Evolutionary conservation across 441 rosid genomes (phyloP), one percentile per base, ranked within the genome.

Genomic region (Pelargonium cotyledonis): DNA sequence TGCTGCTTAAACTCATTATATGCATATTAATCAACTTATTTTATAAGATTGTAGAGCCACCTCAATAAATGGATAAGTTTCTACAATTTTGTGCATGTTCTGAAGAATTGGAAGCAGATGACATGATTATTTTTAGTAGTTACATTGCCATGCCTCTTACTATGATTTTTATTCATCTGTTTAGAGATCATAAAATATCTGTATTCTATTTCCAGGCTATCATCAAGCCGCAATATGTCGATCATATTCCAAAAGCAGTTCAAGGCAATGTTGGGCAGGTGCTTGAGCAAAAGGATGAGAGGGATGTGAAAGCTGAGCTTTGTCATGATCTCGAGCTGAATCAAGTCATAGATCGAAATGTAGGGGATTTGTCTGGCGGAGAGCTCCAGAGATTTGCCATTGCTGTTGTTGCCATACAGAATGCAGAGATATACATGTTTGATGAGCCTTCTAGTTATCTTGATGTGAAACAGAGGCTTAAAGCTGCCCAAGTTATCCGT

Each of bases 361-460:
- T 91, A 63, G 92, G 84, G 77, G 95, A 94, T 82, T 75, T 94
- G 74, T 94, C 99, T 10, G 99, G 99, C 76, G 99, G 99, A 71
- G 99, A 94, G 82, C 89, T 94, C 55, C 99, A 91, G 85, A 87
- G 97, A 68, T 91, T 94, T 86, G 97, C 96, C 43, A 91, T 95
- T 70, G 99, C 97, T 15, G 97, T 88, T 71, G 94, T 90, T 77
- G 94, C 92, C 38, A 81, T 95, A 80, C 95, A 95, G 75, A 87
- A 84, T 82, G 99, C 99, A 16, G 99, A 95, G 80, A 91, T 95
- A 65, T 95, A 89, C 79, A 94, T 94, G 99, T 94, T 94, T 77
- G 99, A 94, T 79, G 99, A 94, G 71, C 99, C 97, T 40, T 94
- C 99, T 29, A 94, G 99, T 81, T 94, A 91, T 83, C 96, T 94